Percentiles rank a stretch among this genome's conserved stretches.
Conservation (phyloP, 1,139 yeast genomes). For the Taphrina wiesneri region DNA sequence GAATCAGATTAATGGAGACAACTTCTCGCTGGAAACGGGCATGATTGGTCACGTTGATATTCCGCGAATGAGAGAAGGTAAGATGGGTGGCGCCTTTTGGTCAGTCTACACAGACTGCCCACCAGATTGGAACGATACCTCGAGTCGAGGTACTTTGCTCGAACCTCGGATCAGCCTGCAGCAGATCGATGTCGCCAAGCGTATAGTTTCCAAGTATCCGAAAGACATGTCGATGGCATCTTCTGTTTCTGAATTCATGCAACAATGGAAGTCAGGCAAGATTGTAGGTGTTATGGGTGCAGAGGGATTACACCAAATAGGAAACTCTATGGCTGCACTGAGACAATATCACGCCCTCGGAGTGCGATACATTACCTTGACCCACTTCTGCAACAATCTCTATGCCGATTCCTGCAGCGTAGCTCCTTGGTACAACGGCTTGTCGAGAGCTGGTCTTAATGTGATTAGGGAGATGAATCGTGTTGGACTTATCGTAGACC, state of each 20-base stretch:
- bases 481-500: constrained; percentile 57
- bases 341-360: constrained; percentile 55
- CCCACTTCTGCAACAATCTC: constrained; percentile 60
- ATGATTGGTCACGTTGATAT: constrained; percentile 52
- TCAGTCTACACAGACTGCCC: constrained; percentile 40
- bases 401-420: constrained; percentile 58
- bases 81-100: constrained; percentile 54
- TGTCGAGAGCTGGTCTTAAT: constrained; percentile 50
- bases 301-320: constrained; percentile 58
- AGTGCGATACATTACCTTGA: constrained; percentile 55
- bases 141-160: constrained; percentile 44
- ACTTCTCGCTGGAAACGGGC: constrained; percentile 43
- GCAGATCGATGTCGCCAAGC: constrained; percentile 55
- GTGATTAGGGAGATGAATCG: constrained; percentile 54
- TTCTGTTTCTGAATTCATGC: constrained; percentile 49
- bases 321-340: constrained; percentile 53
- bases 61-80: constrained; percentile 48
- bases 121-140: constrained; percentile 40
- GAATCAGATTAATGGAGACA: constrained; percentile 48
- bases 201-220: constrained; percentile 51
- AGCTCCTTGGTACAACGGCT: constrained; percentile 48
- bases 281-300: constrained; percentile 56
- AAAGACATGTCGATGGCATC: constrained; percentile 49
- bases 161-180: constrained; percentile 57
- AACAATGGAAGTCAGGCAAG: constrained; percentile 45